Conservation (phyloP, 345 rosid species). For the Populus ilicifolia region DNA sequence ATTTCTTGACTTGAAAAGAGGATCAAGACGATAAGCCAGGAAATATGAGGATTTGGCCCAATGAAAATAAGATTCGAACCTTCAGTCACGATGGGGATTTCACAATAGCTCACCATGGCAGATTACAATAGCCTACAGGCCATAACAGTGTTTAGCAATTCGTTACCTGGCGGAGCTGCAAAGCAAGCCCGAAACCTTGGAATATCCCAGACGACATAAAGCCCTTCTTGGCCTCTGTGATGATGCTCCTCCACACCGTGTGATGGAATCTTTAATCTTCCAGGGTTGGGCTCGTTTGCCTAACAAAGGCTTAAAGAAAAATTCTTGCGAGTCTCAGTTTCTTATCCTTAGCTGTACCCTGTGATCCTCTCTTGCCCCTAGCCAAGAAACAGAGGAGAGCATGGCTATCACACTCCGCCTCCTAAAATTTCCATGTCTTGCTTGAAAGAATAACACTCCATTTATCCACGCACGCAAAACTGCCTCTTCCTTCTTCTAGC, state of each 20-base stretch:
- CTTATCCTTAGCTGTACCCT: slow-evolving; percentile 7
- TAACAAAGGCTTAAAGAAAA: background rate
- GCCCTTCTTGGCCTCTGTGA: background rate
- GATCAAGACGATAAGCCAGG: background rate
- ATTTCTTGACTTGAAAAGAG: background rate
- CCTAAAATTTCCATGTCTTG: slow-evolving; percentile 37
- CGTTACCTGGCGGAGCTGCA: too few species aligned
- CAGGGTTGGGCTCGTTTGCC: background rate
- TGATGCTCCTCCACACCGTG: too few species aligned
- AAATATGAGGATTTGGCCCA: background rate
- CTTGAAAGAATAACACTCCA: slow-evolving; percentile 21
- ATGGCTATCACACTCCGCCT: slow-evolving; percentile 75
- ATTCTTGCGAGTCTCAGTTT: background rate
- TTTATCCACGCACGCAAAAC: slow-evolving; percentile 11
- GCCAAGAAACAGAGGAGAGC: slow-evolving; percentile 11
- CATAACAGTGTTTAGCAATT: too few species aligned
- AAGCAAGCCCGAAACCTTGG: background rate
- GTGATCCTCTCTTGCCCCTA: background rate
- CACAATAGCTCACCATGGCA: too few species aligned
- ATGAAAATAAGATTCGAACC: background rate
- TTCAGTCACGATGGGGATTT: too few species aligned
- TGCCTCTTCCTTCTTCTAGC: slow-evolving; percentile 10
- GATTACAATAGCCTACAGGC: too few species aligned
- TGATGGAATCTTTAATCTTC: too few species aligned
- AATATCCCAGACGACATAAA: background rate